Percentiles rank a stretch among this genome's conserved stretches.
phyloP scores from a whole-genome alignment of 1,284 basidiomycete genomes.

The Malassezia brasiliensis region DNA sequence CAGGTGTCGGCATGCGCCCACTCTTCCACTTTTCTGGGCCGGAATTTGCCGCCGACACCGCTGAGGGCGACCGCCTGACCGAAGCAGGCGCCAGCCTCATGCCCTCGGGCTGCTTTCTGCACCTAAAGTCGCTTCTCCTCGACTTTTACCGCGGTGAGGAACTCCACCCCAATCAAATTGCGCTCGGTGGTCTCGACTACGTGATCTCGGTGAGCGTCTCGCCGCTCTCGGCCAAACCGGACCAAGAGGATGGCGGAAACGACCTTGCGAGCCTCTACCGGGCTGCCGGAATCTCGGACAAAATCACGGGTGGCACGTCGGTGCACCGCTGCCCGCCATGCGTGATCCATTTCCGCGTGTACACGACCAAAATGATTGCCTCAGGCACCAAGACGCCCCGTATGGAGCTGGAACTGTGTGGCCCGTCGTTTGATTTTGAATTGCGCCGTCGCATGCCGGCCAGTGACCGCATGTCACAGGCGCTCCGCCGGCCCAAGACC shows the following conservation, averaged over 20 bases:
- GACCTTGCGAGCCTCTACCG: conserved; percentile 32
- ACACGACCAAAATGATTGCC: conserved; percentile 64
- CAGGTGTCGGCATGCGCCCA: conserved; percentile 79
- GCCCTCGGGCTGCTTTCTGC: conserved; percentile 33
- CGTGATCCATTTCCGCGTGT: conserved; percentile 76
- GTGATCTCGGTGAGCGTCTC: conserved; percentile 57
- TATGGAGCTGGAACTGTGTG: conserved; percentile 76
- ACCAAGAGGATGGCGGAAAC: conserved; percentile 3
- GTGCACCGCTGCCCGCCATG: conserved; percentile 51
- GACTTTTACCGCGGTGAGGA: conserved; percentile 74
- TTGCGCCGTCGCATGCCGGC: conserved; percentile 67
- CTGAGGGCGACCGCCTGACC: conserved; percentile 30
- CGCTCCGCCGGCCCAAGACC: conserved; percentile 74
- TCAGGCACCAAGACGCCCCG: conserved; percentile 50
- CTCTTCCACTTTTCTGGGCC: conserved; percentile 81
- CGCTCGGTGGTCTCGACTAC: conserved; percentile 72
- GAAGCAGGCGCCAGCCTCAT: conserved; percentile 22
- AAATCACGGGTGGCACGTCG: conserved; percentile 50
- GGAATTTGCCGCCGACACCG: conserved; percentile 37
- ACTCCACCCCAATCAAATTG: conserved; percentile 63
- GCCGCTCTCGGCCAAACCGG: conserved; percentile 10
- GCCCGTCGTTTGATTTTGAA: conserved; percentile 75
- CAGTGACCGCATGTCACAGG: conserved; percentile 70
- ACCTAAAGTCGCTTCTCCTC: conserved; percentile 78
- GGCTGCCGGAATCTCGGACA: conserved; percentile 27